A percentile compares a stretch with the other conserved stretches of the same genome.
Conservation (phyloP, 2,329 filamentous ascomycete genomes). For the Tolypocladium ovalisporum region DNA sequence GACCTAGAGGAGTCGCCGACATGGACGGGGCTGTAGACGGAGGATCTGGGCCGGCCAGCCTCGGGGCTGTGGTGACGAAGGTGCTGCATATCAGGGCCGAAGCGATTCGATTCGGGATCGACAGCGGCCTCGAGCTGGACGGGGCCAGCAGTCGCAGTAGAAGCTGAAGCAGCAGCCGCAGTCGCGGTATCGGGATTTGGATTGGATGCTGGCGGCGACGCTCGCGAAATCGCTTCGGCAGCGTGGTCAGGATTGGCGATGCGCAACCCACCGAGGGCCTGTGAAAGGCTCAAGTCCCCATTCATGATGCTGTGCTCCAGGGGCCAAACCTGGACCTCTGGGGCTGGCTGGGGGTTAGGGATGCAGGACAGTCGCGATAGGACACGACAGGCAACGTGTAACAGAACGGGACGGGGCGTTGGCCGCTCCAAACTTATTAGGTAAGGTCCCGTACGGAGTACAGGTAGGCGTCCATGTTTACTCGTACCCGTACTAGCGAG, state of each 20-base stretch:
- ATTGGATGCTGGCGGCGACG: neutral
- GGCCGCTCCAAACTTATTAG: neutral
- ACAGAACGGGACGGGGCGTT: slow-evolving; percentile 1
- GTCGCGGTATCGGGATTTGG: slow-evolving; percentile 7
- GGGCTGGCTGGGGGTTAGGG: slow-evolving; percentile 5
- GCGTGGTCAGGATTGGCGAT: slow-evolving; percentile 92
- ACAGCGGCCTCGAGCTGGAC: slow-evolving; percentile 6
- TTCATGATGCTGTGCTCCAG: slow-evolving; percentile 52
- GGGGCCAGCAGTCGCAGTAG: neutral
- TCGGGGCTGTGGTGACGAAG: neutral
- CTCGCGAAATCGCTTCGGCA: slow-evolving; percentile 14
- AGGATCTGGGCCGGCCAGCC: slow-evolving; percentile 24
- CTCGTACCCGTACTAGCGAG: neutral
- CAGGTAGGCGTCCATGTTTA: neutral
- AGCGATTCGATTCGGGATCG: slow-evolving; percentile 3
- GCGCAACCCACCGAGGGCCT: slow-evolving; percentile 84
- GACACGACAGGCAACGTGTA: neutral
- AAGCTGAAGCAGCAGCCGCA: neutral
- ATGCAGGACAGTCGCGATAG: neutral
- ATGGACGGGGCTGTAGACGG: slow-evolving; percentile 27
- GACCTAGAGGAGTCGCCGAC: neutral
- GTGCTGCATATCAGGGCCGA: slow-evolving; percentile 1
- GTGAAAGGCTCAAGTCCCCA: slow-evolving; percentile 83
- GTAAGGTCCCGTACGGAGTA: neutral
- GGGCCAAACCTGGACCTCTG: slow-evolving; percentile 12